Conservation (phyloP, 2,329 filamentous ascomycete genomes). For the Magnaporthales sp. region DNA sequence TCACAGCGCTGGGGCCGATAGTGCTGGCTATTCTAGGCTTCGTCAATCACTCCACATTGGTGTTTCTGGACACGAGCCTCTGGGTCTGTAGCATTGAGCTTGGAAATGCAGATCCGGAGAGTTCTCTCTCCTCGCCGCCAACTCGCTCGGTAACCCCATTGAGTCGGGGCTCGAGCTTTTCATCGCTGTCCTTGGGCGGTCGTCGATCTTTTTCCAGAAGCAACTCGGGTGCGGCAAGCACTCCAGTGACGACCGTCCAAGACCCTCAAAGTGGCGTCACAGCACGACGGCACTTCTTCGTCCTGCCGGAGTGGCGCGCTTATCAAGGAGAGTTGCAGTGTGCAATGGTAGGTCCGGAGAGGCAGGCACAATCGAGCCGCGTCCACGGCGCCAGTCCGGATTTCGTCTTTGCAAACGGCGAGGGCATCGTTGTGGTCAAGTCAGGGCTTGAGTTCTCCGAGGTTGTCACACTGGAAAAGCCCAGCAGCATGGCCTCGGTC, state of each 20-base stretch:
- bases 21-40: background rate
- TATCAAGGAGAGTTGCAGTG: background rate
- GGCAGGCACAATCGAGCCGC: no score
- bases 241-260: no score
- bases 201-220: background rate
- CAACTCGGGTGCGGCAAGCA: background rate
- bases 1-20: background rate
- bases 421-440: background rate
- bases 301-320: slow-evolving; percentile 12
- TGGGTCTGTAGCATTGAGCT: slow-evolving; percentile 3
- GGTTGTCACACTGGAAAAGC: background rate
- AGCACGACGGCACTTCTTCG: slow-evolving; percentile 13
- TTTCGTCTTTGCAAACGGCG: background rate
- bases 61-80: background rate
- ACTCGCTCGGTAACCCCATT: background rate
- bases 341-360: background rate
- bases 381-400: background rate
- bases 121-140: background rate
- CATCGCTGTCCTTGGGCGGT: background rate
- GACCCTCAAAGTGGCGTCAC: background rate
- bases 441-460: background rate
- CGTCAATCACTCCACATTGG: background rate
- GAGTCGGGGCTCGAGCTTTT: no score
- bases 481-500: background rate
- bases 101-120: background rate